Evolutionary conservation across 1,139 yeast species (phyloP), one percentile per base, ranked within the genome.

Genomic region (Blastobotrys raffinosifermentans): DNA sequence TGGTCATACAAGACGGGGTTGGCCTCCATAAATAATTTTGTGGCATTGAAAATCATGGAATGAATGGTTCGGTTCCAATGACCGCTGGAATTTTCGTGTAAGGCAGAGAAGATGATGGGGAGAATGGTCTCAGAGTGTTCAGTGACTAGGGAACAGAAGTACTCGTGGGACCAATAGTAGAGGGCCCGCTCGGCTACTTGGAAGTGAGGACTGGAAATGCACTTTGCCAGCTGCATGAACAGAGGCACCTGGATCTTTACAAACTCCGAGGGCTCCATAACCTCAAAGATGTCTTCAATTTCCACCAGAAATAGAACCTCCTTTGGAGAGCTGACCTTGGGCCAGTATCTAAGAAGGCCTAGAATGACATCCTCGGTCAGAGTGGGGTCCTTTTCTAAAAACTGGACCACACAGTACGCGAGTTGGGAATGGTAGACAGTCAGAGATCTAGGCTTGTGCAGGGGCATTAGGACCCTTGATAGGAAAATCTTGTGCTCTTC

Each of bases 141-240:
- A 19, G 94, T 85, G 34, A 93, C 87, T 48, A 91, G 66, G 29
- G 89, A 82, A 51, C 91, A 75, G 58, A 91, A 89, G 64, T 85
- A 89, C 57, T 91, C 98, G 60, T 91, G 91, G 50, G 85, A 83
- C 94, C 96, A 93, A 61, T 80, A 87, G 57, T 91, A 84, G 43
- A 91, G 72, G 1, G 93, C 96, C 51, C 94, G 87, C 62, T 91
- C 99, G 47, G 94, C 84, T 19, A 91, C 96, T 68, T 93, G 98
- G 69, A 91, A 93, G 66, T 91, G 98, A 18, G 96, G 87, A 3
- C 95, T 84, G 19, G 95, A 76, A 34, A 93, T 89, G 66, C 97
- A 89, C 64, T 85, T 87, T 39, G 96, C 83, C 48, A 91, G 71
- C 63, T 93, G 98, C 25, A 93, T 94, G 64, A 89, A 89, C 39